Conservation (phyloP, 352 stramenopile species). For the Bremia lactucae region DNA sequence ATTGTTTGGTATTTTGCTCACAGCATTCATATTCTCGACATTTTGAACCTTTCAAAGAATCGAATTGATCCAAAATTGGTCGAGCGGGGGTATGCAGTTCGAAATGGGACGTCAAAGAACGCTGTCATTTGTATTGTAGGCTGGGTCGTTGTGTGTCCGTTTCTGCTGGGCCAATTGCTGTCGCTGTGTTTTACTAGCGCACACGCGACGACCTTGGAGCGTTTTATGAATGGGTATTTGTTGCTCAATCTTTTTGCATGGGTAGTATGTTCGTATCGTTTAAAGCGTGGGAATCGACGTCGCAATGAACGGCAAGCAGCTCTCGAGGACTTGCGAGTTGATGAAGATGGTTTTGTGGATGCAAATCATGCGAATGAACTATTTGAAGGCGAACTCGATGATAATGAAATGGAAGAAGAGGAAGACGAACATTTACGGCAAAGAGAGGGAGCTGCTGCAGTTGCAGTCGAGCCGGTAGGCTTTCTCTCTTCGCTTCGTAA, state of each 20-base stretch:
- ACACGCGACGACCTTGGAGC: constrained; percentile 40
- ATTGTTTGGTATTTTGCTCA: constrained; percentile 72
- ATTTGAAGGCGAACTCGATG: constrained; percentile 27
- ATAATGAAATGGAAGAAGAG: constrained; percentile 26
- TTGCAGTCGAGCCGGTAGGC: constrained; percentile 13
- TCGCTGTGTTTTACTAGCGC: constrained; percentile 35
- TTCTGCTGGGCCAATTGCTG: constrained; percentile 59
- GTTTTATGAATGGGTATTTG: constrained; percentile 71
- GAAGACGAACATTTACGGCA: constrained; percentile 18
- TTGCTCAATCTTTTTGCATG: constrained; percentile 60
- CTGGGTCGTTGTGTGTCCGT: constrained; percentile 59
- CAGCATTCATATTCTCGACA: constrained; percentile 41
- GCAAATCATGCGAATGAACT: constrained; percentile 27
- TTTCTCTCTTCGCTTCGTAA: constrained; percentile 48
- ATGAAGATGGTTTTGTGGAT: constrained; percentile 26
- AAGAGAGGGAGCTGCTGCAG: constrained; percentile 5
- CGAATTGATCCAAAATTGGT: constrained; percentile 48
- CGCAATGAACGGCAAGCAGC: constrained; percentile 25
- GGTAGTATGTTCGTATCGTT: constrained; percentile 65
- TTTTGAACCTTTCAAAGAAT: constrained; percentile 48
- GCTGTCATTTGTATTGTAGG: constrained; percentile 43
- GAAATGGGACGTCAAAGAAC: constrained; percentile 45
- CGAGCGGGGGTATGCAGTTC: constrained; percentile 58
- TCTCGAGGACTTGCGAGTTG: constrained; percentile 23
- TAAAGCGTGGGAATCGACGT: constrained; percentile 34